phyloP scores from a whole-genome alignment of 2,329 filamentous ascomycete genomes.

The Monilinia laxa region DNA sequence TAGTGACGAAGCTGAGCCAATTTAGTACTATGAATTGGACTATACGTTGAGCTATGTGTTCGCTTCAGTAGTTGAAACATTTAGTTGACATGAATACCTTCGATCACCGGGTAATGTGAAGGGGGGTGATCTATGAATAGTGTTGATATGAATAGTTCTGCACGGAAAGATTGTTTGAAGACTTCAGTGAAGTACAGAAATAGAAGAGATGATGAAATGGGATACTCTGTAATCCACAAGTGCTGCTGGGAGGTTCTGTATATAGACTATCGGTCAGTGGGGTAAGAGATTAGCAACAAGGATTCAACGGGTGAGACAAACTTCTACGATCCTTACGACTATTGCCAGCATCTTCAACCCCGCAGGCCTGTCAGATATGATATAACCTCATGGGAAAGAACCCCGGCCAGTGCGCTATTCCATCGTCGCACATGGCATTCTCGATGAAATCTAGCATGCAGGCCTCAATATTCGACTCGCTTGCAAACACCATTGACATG shows the following conservation, averaged over 20 bases:
- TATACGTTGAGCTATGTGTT: too few species aligned
- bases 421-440: neutral
- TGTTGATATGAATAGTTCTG: neutral
- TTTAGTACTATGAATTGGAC: neutral
- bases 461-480: neutral
- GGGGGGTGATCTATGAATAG: neutral
- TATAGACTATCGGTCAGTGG: neutral
- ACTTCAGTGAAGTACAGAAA: neutral
- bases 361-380: neutral
- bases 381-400: neutral
- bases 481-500: neutral
- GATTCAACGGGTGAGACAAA: neutral
- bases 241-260: neutral
- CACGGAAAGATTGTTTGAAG: neutral
- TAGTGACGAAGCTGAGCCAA: neutral
- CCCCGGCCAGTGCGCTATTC: neutral
- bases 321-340: neutral
- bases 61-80: neutral
- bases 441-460: neutral
- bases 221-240: neutral
- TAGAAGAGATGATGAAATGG: neutral
- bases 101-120: neutral
- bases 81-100: neutral
- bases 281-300: neutral
- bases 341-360: neutral